Evolutionary conservation across 2,329 filamentous ascomycete genomes (phyloP), one percentile per base, ranked within the genome.

Genomic region (Cryphonectria parasitica): DNA sequence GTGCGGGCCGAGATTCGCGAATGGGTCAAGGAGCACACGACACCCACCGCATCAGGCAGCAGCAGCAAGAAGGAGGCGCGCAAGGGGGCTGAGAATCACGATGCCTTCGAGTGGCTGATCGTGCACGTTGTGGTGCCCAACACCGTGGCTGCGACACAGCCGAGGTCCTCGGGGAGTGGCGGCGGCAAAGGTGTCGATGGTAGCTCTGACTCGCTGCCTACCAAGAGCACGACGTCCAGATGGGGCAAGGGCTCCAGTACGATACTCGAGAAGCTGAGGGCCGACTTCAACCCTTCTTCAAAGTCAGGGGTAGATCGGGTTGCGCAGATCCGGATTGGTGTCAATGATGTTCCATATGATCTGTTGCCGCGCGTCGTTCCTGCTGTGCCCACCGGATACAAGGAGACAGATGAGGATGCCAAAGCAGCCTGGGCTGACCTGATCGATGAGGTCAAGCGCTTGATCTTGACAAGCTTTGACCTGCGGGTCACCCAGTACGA

Each of bases 21-120:
- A 74, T 99, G 96, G 96, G 89, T 98, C 76, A 97, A 96, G 80
- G 84, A 88, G 8, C 87, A 97, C 73, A 90, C 91, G 0, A 87
- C 89, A 0, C 83, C 88, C 0, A 84, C 88, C 1, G 83, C 87
- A 70, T 64, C 63, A 13, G 28, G 63, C 36, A 62, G 39, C 52
- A 60, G 82, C 71, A 87, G 85, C 67, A 88, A 89, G 58, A 87
- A 86, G 77, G 81, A 83, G 41, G 17, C 36, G 17, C 79, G 82
- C 28, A 93, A 85, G 76, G 90, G 89, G 28, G 91, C 94, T 77
- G 95, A 98, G 77, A 96, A 97, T 73, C 96, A 99, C 77, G 95
- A 99, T 83, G 95, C 96, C 0, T 97, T 92, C 75, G 96, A 99
- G 80, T 98, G 95, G 92, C 84, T 99, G 74, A 93, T 99, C 68